Conservation (phyloP, 805 yeast genomes). For the Yarrowia sp. region DNA sequence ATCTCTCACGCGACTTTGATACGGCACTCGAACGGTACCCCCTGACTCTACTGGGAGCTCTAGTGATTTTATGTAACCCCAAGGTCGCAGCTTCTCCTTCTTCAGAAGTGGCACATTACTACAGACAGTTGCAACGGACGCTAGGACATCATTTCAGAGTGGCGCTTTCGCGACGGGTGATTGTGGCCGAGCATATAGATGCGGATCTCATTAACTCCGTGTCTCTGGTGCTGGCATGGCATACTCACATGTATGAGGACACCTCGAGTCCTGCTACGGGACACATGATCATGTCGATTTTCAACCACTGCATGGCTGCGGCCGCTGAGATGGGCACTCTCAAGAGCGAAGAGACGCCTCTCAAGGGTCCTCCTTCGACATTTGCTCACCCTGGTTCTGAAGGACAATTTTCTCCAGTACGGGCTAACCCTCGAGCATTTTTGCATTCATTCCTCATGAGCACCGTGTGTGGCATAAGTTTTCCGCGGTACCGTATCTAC, state of each 20-base stretch:
- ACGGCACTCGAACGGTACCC: slow-evolving; percentile 15
- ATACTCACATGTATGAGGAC: slow-evolving; percentile 21
- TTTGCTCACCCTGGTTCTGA: slow-evolving; percentile 15
- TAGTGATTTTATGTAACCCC: slow-evolving; percentile 12
- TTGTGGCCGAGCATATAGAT: slow-evolving; percentile 14
- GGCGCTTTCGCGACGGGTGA: background rate
- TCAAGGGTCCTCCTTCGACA: slow-evolving; percentile 10
- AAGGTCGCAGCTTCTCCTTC: background rate
- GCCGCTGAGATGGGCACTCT: slow-evolving; percentile 22
- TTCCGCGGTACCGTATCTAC: slow-evolving; percentile 19
- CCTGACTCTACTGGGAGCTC: background rate
- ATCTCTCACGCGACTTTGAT: background rate
- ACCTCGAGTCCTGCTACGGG: slow-evolving; percentile 11
- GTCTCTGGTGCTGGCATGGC: slow-evolving; percentile 19
- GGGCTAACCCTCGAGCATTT: slow-evolving; percentile 14
- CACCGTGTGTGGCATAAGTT: slow-evolving; percentile 8
- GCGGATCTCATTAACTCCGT: slow-evolving; percentile 4
- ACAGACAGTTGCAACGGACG: slow-evolving; percentile 7
- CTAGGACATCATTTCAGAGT: slow-evolving; percentile 3
- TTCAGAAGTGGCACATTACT: slow-evolving; percentile 4
- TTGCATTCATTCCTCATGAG: slow-evolving; percentile 17
- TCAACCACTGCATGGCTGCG: slow-evolving; percentile 20
- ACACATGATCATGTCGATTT: slow-evolving; percentile 23
- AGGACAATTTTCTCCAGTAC: slow-evolving; percentile 4
- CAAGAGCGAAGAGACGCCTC: slow-evolving; percentile 6